phyloP scores from a whole-genome alignment of 805 yeast genomes.

The Candida krabiensis region DNA sequence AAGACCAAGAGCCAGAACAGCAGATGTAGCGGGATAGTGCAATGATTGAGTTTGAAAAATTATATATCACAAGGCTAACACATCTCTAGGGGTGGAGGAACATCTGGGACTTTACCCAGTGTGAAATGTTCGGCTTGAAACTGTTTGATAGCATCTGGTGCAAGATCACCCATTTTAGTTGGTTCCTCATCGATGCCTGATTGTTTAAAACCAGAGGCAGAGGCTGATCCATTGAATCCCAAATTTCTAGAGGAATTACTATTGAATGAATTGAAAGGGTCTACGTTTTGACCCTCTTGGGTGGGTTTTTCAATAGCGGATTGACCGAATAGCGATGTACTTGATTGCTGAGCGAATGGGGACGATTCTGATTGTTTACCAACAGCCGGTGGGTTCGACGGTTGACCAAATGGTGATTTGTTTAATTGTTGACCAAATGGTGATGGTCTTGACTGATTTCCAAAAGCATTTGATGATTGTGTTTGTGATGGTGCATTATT shows the following conservation, averaged over 20 bases:
- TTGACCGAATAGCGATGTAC: too few species aligned
- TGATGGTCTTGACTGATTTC: too few species aligned
- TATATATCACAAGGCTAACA: conserved; percentile 23
- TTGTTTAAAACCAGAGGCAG: conserved; percentile 18
- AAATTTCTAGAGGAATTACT: conserved; percentile 10
- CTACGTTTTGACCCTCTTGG: too few species aligned
- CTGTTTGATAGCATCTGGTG: conserved; percentile 42
- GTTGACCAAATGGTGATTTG: conserved; percentile 3
- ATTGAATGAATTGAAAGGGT: too few species aligned
- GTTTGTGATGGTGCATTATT: conserved; percentile 1
- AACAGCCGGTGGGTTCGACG: too few species aligned
- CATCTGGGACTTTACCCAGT: conserved; percentile 69
- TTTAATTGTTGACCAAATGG: conserved; percentile 5
- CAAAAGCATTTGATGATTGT: too few species aligned
- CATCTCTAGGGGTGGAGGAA: conserved; percentile 63
- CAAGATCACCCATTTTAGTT: conserved; percentile 37
- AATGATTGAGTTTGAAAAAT: conserved; percentile 1
- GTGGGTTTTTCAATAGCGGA: too few species aligned
- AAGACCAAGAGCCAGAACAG: too few species aligned
- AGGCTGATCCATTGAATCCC: too few species aligned
- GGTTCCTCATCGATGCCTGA: conserved; percentile 23
- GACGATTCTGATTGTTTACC: too few species aligned
- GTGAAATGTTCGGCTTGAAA: conserved; percentile 50
- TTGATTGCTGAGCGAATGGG: too few species aligned
- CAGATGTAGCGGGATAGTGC: conserved; percentile 1